Conservation (phyloP, 2,329 filamentous ascomycete genomes). For the Ophiocordyceps robertsii region DNA sequence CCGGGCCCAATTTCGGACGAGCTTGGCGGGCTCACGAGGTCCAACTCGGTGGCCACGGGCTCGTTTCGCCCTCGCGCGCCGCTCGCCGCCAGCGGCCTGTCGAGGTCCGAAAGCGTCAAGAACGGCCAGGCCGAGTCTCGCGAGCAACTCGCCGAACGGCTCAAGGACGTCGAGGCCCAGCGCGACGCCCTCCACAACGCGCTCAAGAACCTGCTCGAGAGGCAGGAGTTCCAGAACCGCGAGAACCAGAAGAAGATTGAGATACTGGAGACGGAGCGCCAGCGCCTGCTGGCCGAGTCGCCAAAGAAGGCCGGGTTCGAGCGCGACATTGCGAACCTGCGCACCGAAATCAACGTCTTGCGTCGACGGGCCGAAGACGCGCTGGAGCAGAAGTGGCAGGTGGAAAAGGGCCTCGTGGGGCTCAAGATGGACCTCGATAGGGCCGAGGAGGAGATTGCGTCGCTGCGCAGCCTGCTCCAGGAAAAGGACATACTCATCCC, state of each 20-base stretch:
- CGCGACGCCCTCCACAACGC: conserved; percentile 83
- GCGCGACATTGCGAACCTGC: conserved; percentile 64
- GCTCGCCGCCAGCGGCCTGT: conserved; percentile 28
- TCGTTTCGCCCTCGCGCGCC: conserved; percentile 26
- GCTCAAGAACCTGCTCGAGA: conserved; percentile 69
- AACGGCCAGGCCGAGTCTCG: conserved; percentile 39
- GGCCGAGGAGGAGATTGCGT: conserved; percentile 81
- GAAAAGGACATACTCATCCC: conserved; percentile 74
- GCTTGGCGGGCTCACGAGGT: conserved; percentile 34
- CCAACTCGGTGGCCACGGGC: conserved; percentile 52
- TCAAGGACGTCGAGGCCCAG: conserved; percentile 90
- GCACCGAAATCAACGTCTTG: conserved; percentile 73
- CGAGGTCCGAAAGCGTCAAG: conserved; percentile 48
- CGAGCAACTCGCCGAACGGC: conserved; percentile 60
- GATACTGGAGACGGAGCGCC: conserved; percentile 64
- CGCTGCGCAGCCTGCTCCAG: conserved; percentile 63
- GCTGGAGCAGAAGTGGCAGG: conserved; percentile 90
- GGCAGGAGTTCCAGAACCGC: conserved; percentile 72
- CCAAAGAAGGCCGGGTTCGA: conserved; percentile 71
- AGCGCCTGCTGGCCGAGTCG: conserved; percentile 54
- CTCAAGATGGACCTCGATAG: conserved; percentile 95
- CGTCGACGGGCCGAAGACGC: conserved; percentile 85
- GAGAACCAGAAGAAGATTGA: conserved; percentile 73
- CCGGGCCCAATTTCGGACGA: conserved; percentile 7
- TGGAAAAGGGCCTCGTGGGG: conserved; percentile 77